Conservation (phyloP, 2,329 filamentous ascomycete genomes). For the Cordyceps javanica region DNA sequence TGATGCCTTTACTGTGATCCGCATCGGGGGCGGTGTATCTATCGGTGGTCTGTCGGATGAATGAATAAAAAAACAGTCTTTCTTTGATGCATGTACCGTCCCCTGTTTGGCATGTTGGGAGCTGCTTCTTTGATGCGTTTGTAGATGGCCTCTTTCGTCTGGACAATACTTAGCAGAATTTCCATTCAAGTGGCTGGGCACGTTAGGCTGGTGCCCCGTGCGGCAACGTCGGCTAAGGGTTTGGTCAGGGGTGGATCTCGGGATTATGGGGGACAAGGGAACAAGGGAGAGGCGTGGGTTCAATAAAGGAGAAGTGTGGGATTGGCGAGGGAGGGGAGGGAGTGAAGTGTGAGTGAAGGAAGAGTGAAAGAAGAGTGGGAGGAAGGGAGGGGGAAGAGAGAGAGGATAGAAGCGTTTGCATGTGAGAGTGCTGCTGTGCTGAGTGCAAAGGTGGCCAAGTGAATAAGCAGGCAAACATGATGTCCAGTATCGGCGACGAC, state of each 20-base stretch:
- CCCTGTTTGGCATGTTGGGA: too few relatives aligned
- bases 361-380: too few relatives aligned
- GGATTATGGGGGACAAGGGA: not conserved
- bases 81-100: too few relatives aligned
- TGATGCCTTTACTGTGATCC: too few relatives aligned
- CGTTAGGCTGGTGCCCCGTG: not conserved
- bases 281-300: not conserved
- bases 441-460: too few relatives aligned
- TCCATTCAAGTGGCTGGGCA: not conserved
- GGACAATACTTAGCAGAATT: not conserved
- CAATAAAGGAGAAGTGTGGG: not conserved
- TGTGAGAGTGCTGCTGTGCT: too few relatives aligned
- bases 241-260: not conserved
- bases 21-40: not conserved
- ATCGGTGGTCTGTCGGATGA: too few relatives aligned
- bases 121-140: not conserved
- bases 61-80: too few relatives aligned
- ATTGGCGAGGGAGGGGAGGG: not conserved
- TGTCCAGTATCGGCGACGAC: too few relatives aligned
- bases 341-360: not conserved
- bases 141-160: not conserved
- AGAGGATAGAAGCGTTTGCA: too few relatives aligned
- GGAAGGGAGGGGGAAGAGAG: not conserved
- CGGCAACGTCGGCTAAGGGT: not conserved
- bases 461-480: too few relatives aligned